Conservation (phyloP, 2,329 filamentous ascomycete species). For the Scedosporium minutisporum region DNA sequence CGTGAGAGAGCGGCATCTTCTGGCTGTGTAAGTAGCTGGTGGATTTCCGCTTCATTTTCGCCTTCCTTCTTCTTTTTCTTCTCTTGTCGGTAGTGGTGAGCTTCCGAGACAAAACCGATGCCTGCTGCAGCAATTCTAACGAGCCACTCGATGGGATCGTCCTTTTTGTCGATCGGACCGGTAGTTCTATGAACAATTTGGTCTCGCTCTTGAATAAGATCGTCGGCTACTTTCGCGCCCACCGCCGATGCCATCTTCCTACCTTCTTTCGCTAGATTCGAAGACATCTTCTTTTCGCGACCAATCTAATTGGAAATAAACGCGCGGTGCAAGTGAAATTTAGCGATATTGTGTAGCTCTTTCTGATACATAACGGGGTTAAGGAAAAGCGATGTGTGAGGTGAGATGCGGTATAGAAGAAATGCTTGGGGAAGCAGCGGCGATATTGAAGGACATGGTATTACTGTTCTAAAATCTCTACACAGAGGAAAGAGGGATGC, state of each 20-base stretch:
- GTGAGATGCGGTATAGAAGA: too few species aligned
- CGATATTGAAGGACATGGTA: too few species aligned
- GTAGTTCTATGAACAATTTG: not conserved
- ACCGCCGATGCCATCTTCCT: not conserved
- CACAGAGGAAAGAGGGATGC: too few species aligned
- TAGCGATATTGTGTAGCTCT: too few species aligned
- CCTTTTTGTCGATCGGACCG: not conserved
- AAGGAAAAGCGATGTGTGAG: too few species aligned
- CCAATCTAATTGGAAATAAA: too few species aligned
- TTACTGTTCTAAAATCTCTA: too few species aligned
- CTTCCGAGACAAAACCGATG: constrained; percentile 12
- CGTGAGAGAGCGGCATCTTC: not conserved
- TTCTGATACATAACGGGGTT: too few species aligned
- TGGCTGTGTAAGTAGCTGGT: not conserved
- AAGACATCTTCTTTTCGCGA: not conserved
- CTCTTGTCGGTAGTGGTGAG: constrained; percentile 11
- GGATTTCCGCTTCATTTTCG: not conserved
- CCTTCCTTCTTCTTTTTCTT: constrained; percentile 7
- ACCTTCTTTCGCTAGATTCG: not conserved
- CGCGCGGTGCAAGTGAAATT: too few species aligned
- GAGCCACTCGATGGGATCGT: constrained; percentile 9
- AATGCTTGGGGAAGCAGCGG: too few species aligned
- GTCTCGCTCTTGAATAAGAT: not conserved
- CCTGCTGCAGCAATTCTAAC: constrained; percentile 11
- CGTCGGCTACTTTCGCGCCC: not conserved